Base-by-base conservation (phyloP, 2,329 filamentous ascomycete genomes). In the Ilyonectria mors-panacis region DNA sequence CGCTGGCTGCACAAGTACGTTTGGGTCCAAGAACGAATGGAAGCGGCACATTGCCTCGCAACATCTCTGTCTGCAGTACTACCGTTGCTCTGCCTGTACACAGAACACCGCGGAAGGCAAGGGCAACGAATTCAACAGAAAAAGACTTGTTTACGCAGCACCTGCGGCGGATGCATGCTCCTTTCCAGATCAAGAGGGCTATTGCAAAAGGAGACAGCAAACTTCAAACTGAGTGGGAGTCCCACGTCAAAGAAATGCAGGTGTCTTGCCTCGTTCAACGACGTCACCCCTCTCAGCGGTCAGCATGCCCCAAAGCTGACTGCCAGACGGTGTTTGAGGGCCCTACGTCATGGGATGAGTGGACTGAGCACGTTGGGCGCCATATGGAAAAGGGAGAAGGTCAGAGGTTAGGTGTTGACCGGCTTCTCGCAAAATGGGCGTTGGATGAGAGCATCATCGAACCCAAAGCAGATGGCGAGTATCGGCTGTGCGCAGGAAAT, bases 101-200 rank as follows among this genome's bases (percentile, higher is more conserved):
- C 84, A 86, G 64, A 85, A 81, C 63, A 83, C 83, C 2, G 79
- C 81, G 0, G 87, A 89, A 66, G 87, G 87, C 37, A 89, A 87
- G 69, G 87, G 86, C 4, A 90, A 89, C 68, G 89, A 92, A 79
- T 98, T 98, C 81, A 98, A 98, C 80, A 92, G 95, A 75, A 98
- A 98, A 97, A 79, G 95, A 98, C 77, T 88, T 99, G 13, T 99
- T 98, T 79, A 95, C 94, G 0, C 95, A 98, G 78, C 95, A 99
- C 76, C 87, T 97, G 15, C 92, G 95, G 15, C 93, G 95, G 53
- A 98, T 98, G 95, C 96, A 99, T 75, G 91, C 92, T 0, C 91
- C 92, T 0, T 89, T 89, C 47, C 86, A 89, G 75, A 90, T 89
- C 75, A 87, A 89, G 75, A 86, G 88, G 74, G 80, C 87, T 10